phyloP scores from a whole-genome alignment of 1,139 yeast genomes.

The Geotrichum australiense region DNA sequence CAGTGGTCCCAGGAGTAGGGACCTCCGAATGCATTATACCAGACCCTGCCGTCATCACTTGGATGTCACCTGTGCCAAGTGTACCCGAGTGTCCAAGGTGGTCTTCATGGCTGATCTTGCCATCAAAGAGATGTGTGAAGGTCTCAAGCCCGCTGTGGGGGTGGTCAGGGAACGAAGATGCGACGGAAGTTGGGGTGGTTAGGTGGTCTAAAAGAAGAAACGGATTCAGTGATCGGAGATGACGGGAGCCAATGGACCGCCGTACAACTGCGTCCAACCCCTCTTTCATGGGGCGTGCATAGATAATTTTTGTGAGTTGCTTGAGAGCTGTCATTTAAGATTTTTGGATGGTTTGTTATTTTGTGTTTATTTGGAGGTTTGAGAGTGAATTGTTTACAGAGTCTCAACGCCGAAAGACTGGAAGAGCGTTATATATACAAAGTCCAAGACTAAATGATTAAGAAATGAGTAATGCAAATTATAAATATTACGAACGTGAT shows the following conservation, averaged over 20 bases:
- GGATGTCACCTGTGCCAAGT: slow-evolving; percentile 69
- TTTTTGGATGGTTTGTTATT: no score
- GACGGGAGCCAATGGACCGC: slow-evolving; percentile 63
- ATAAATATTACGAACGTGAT: no score
- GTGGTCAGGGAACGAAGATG: slow-evolving; percentile 63
- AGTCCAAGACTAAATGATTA: no score
- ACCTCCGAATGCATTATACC: slow-evolving; percentile 78
- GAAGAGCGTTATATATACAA: no score
- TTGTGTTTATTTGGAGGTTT: no score
- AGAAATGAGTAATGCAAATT: no score
- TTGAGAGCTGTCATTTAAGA: no score
- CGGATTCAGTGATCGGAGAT: slow-evolving; percentile 64
- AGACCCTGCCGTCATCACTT: slow-evolving; percentile 83
- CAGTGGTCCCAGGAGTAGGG: slow-evolving; percentile 43
- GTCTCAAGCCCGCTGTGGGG: slow-evolving; percentile 86
- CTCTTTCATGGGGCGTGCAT: slow-evolving; percentile 67
- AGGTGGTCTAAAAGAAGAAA: slow-evolving; percentile 76
- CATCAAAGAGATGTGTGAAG: slow-evolving; percentile 58
- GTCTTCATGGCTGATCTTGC: slow-evolving; percentile 81
- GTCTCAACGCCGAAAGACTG: no score
- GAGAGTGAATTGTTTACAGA: no score
- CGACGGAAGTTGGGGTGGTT: slow-evolving; percentile 45
- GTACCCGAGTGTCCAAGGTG: slow-evolving; percentile 73
- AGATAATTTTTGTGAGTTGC: slow-evolving; percentile 50
- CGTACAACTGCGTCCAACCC: slow-evolving; percentile 82